A percentile compares a stretch with the other conserved stretches of the same genome.
Evolutionary conservation across 345 rosid species (phyloP).

Genomic region (Eucalyptus pumila): DNA sequence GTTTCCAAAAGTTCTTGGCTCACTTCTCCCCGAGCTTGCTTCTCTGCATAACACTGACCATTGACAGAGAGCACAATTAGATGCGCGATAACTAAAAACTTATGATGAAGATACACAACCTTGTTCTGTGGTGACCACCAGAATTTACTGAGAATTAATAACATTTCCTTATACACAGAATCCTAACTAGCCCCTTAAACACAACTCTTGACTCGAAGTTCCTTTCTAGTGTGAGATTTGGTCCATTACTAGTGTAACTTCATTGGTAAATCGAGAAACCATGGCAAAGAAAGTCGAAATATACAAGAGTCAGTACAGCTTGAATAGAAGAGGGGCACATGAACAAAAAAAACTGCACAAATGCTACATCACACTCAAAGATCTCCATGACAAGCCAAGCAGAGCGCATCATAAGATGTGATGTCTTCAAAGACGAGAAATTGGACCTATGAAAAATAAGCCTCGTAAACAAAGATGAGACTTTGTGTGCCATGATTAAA

Average conservation of each 20-base stretch:
- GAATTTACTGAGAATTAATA: not conserved
- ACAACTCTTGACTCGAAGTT: not conserved
- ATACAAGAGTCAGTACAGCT: not conserved
- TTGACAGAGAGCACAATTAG: not conserved
- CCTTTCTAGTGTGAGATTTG: not conserved
- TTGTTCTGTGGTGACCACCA: not conserved
- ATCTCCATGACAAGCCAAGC: not conserved
- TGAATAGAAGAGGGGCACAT: not conserved
- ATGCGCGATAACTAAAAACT: not conserved
- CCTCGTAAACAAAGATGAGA: not conserved
- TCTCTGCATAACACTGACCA: constrained; percentile 37
- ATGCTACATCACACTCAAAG: not conserved
- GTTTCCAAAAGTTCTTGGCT: constrained; percentile 30
- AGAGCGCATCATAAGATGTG: not conserved
- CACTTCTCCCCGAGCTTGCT: constrained; percentile 37
- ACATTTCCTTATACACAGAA: not conserved
- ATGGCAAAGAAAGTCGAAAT: not conserved
- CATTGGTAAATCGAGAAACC: not conserved
- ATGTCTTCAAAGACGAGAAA: not conserved
- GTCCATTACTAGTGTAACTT: not conserved
- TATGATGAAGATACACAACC: not conserved
- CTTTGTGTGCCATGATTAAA: not conserved
- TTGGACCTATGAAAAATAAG: not conserved
- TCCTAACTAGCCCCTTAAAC: not conserved
- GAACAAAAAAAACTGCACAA: not conserved